Evolutionary conservation across 2,329 filamentous ascomycete species (phyloP).

Genomic region (Xylaria polymorpha): DNA sequence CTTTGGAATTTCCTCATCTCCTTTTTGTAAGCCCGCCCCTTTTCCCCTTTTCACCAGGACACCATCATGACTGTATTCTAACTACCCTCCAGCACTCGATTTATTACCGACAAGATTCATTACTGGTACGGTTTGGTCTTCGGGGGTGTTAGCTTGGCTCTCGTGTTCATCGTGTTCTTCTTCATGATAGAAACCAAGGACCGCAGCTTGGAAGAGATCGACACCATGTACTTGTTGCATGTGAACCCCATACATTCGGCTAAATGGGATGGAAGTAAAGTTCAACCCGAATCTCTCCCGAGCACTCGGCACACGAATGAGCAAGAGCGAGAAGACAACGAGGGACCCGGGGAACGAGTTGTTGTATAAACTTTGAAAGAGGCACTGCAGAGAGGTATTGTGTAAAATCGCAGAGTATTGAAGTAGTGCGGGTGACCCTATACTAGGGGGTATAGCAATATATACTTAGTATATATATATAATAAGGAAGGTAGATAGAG

Average conservation of each 20-base stretch:
- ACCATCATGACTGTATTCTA: constrained; percentile 35
- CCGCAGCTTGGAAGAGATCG: constrained; percentile 78
- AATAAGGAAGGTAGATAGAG: too few relatives aligned
- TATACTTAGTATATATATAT: too few relatives aligned
- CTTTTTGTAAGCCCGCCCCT: constrained; percentile 55
- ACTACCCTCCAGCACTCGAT: constrained; percentile 65
- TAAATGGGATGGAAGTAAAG: constrained; percentile 52
- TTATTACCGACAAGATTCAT: constrained; percentile 76
- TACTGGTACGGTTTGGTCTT: constrained; percentile 79
- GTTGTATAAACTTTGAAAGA: not conserved
- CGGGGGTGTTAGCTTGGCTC: constrained; percentile 72
- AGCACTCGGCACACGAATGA: not conserved
- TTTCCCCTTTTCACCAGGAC: not conserved
- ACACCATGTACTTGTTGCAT: constrained; percentile 75
- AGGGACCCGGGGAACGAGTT: not conserved
- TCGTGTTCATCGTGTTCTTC: constrained; percentile 76
- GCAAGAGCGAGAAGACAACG: not conserved
- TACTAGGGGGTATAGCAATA: too few relatives aligned
- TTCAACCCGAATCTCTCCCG: constrained; percentile 35
- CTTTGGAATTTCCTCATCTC: constrained; percentile 72
- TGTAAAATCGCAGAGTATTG: not conserved
- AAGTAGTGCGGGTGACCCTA: too few relatives aligned
- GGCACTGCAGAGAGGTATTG: not conserved
- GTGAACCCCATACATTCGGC: constrained; percentile 62
- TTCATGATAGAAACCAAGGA: constrained; percentile 80